Percentiles rank a stretch among this genome's conserved stretches.
These are phyloP conservation scores for Boletus subcaerulescens DNA, from an alignment of 768 basidiomycete genomes.

Conservation along the genomic window DNA sequence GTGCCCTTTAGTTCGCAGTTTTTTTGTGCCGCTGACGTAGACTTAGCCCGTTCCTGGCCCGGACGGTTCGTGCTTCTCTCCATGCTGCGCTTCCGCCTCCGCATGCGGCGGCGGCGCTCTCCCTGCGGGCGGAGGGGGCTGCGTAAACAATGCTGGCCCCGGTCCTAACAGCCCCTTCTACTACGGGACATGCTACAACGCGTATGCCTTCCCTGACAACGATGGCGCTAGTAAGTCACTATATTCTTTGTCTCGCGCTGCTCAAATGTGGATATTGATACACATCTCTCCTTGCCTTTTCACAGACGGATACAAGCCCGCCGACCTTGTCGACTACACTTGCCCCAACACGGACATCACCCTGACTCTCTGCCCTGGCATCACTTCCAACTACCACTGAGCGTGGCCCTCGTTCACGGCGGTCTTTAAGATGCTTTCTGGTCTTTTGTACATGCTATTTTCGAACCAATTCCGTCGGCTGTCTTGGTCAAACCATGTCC, in stretches of 20 bases:
- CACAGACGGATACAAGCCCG: constrained; percentile 27
- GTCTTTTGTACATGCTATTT: background rate
- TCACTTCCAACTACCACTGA: constrained; percentile 16
- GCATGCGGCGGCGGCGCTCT: constrained; percentile 30
- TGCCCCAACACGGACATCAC: constrained; percentile 27
- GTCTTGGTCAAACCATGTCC: too few species aligned
- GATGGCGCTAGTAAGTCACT: constrained; percentile 25
- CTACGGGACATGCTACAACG: constrained; percentile 26
- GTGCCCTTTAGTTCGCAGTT: background rate
- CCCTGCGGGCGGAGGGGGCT: constrained; percentile 27
- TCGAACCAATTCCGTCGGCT: too few species aligned
- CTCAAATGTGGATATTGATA: background rate
- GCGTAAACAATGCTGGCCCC: constrained; percentile 26
- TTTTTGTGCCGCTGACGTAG: background rate
- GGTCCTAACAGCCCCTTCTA: constrained; percentile 32
- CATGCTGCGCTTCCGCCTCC: constrained; percentile 27
- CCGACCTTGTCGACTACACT: constrained; percentile 29
- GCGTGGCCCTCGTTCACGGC: background rate
- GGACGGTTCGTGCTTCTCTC: constrained; percentile 24
- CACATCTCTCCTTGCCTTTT: too few species aligned
- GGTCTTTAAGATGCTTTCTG: too few species aligned
- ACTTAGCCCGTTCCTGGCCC: constrained; percentile 30
- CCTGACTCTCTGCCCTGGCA: constrained; percentile 29
- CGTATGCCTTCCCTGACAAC: constrained; percentile 35
- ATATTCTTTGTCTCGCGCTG: background rate